Conservation (phyloP, 148 eudicot genomes). For the Pouteria glomerata region DNA sequence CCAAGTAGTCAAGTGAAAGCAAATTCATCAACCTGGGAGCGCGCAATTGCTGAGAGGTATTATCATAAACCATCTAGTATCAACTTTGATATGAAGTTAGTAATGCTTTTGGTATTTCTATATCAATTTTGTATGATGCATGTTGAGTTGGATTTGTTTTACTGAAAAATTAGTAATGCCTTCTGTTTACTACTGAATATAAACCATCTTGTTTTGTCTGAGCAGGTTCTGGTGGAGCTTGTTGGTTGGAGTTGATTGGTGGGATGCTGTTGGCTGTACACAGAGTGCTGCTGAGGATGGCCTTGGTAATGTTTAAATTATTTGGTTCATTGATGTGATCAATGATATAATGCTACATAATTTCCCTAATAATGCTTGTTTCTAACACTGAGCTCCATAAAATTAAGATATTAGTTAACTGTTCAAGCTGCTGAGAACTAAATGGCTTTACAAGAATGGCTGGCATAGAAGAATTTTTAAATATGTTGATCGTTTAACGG, state of each 20-base stretch:
- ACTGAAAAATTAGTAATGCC: not conserved
- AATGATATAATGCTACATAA: not conserved
- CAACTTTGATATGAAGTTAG: not conserved
- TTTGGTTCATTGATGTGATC: not conserved
- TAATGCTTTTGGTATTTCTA: not conserved
- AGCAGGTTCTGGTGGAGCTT: constrained; percentile 99
- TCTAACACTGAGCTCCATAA: not conserved
- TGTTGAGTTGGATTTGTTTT: not conserved
- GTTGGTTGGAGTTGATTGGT: constrained; percentile 99
- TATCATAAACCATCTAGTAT: not conserved
- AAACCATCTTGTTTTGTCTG: constrained; percentile 10
- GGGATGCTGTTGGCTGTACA: constrained; percentile 99
- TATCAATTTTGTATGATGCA: not conserved
- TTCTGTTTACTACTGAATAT: not conserved
- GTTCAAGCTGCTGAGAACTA: not conserved
- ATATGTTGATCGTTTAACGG: too few relatives aligned
- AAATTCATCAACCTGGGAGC: constrained; percentile 85
- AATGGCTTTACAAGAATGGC: not conserved
- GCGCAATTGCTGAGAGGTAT: constrained; percentile 98
- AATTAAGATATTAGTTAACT: not conserved
- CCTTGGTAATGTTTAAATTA: constrained; percentile 48
- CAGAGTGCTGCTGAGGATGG: constrained; percentile 99
- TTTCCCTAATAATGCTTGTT: not conserved
- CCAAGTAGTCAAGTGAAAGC: constrained; percentile 70
- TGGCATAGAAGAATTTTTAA: too few relatives aligned